Conservation (phyloP, 2,329 filamentous ascomycete genomes). For the Colletotrichum tropicicola region DNA sequence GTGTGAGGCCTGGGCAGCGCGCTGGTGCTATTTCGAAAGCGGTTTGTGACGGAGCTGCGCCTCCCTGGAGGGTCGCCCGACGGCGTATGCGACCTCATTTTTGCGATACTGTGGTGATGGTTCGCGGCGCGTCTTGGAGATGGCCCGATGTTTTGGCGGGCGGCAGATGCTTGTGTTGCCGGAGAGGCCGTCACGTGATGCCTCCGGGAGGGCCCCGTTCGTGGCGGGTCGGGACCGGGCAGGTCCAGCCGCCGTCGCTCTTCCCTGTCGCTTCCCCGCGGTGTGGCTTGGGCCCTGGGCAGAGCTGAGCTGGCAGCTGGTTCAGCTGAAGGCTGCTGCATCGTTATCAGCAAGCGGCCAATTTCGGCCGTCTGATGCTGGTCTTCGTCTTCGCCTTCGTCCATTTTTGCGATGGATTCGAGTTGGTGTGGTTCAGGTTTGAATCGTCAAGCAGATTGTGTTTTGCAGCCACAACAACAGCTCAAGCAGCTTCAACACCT, state of each 20-base stretch:
- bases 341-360: not conserved
- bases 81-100: conserved; percentile 37
- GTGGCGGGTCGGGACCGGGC: not conserved
- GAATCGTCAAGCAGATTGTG: too few relatives aligned
- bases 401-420: too few relatives aligned
- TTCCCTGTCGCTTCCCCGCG: not conserved
- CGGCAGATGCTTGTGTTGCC: conserved; percentile 1
- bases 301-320: not conserved
- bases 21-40: conserved; percentile 47
- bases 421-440: too few relatives aligned
- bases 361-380: not conserved
- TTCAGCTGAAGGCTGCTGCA: not conserved
- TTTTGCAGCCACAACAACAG: too few relatives aligned
- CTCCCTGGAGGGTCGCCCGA: conserved; percentile 40
- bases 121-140: conserved; percentile 21
- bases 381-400: not conserved
- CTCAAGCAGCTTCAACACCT: too few relatives aligned
- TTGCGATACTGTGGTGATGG: conserved; percentile 37
- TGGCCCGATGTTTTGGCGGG: conserved; percentile 25
- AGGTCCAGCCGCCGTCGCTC: not conserved
- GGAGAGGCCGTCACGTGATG: conserved; percentile 22
- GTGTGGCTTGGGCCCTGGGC: conserved; percentile 6
- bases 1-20: conserved; percentile 46
- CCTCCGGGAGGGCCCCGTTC: not conserved
- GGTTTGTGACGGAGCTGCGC: conserved; percentile 39